Percentiles rank a stretch among this genome's conserved stretches.
phyloP scores from a whole-genome alignment of 768 basidiomycete species.

The Auriscalpium orientale region DNA sequence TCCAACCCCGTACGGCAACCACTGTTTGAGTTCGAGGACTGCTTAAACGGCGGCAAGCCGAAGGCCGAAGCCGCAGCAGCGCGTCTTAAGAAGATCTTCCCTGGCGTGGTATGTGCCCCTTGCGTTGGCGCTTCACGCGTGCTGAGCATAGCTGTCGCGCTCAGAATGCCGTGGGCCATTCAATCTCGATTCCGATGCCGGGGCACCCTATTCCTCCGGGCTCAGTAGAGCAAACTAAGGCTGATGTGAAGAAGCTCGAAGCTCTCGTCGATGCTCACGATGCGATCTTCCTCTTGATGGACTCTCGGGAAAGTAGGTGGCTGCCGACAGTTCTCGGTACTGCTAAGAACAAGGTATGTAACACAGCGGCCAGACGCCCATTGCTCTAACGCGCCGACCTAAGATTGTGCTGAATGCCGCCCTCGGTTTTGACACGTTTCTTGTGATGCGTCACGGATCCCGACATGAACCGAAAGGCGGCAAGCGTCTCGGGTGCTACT shows the following conservation, averaged over 20 bases:
- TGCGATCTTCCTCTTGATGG: conserved; percentile 90
- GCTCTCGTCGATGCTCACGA: conserved; percentile 79
- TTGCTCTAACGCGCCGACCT: neutral
- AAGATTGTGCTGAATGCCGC: conserved; percentile 93
- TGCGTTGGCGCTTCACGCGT: neutral
- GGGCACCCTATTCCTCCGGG: conserved; percentile 81
- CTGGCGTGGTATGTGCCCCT: conserved; percentile 67
- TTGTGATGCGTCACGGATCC: conserved; percentile 94
- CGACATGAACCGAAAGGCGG: conserved; percentile 32
- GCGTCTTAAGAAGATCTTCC: conserved; percentile 80
- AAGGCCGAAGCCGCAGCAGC: conserved; percentile 91
- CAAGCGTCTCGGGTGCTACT: conserved; percentile 80
- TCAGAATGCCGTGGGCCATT: conserved; percentile 76
- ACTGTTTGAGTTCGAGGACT: conserved; percentile 92
- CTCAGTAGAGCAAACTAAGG: conserved; percentile 46
- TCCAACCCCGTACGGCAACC: conserved; percentile 98
- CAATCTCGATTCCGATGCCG: conserved; percentile 90
- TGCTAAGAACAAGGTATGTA: conserved; percentile 70
- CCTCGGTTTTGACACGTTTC: conserved; percentile 89
- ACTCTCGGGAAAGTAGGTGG: conserved; percentile 97
- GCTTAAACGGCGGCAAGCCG: conserved; percentile 84
- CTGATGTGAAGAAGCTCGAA: conserved; percentile 70
- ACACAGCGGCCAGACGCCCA: neutral
- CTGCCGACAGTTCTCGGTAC: conserved; percentile 85
- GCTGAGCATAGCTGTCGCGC: neutral